Conservation (phyloP, 2,329 filamentous ascomycete genomes). For the Diaporthe citrichinensis region DNA sequence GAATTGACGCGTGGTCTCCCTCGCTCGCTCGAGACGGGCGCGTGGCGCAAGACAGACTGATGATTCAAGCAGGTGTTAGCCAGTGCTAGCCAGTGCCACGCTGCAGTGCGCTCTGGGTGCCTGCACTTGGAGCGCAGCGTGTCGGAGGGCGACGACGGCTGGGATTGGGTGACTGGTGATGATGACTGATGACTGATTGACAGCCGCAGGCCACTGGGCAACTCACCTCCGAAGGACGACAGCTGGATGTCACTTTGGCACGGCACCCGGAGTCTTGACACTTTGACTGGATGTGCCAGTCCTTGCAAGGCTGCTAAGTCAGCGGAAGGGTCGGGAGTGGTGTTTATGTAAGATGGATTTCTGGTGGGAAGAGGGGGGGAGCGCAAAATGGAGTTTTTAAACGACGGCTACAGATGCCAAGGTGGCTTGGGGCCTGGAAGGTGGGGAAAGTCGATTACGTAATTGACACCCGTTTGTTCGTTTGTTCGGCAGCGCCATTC, state of each 20-base stretch:
- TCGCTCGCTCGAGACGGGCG: slow-evolving; percentile 11
- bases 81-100: slow-evolving; percentile 14
- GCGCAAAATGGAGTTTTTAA: slow-evolving; percentile 35
- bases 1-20: slow-evolving; percentile 26
- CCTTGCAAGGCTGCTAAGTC: slow-evolving; percentile 41
- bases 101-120: not conserved
- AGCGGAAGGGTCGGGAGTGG: slow-evolving; percentile 36
- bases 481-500: not conserved
- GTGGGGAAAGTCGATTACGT: slow-evolving; percentile 36
- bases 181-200: slow-evolving; percentile 20
- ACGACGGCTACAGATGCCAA: slow-evolving; percentile 14
- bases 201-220: slow-evolving; percentile 29
- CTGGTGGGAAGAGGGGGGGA: slow-evolving; percentile 11
- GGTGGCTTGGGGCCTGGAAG: not conserved
- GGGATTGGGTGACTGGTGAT: slow-evolving; percentile 14
- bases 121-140: not conserved
- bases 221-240: slow-evolving; percentile 41
- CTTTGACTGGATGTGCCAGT: slow-evolving; percentile 28
- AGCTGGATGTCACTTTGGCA: slow-evolving; percentile 24
- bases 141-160: not conserved
- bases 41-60: slow-evolving; percentile 24
- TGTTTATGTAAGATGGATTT: slow-evolving; percentile 43
- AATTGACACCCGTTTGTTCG: slow-evolving; percentile 15
- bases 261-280: slow-evolving; percentile 20
- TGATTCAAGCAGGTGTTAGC: slow-evolving; percentile 32